Conservation (phyloP, 2,329 filamentous ascomycete species). For the Aureobasidium namibiae region DNA sequence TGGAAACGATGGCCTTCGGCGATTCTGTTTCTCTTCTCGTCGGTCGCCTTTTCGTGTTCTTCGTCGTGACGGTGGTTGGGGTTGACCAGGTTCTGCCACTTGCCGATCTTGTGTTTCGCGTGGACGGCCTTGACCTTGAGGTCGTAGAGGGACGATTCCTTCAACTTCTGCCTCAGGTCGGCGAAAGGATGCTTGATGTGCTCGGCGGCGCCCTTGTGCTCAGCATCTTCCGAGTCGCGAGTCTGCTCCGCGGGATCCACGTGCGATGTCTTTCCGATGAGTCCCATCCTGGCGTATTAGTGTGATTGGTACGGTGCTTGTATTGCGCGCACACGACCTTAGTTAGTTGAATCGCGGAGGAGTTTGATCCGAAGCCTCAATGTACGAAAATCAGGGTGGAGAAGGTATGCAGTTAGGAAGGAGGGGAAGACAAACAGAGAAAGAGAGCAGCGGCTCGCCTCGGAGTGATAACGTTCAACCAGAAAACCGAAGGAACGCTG, state of each 20-base stretch:
- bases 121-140: constrained; percentile 48
- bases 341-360: neutral
- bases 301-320: neutral
- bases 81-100: constrained; percentile 65
- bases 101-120: constrained; percentile 55
- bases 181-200: constrained; percentile 20
- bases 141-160: constrained; percentile 39
- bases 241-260: neutral
- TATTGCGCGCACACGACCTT: neutral
- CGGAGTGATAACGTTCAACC: neutral
- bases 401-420: neutral
- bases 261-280: constrained; percentile 11
- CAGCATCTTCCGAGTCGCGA: neutral
- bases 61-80: constrained; percentile 88
- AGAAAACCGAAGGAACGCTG: neutral
- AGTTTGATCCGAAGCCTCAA: neutral
- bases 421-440: neutral
- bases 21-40: constrained; percentile 67
- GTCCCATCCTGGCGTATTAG: constrained; percentile 5
- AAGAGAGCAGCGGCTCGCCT: neutral
- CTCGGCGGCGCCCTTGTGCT: constrained; percentile 11
- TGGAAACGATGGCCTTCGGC: constrained; percentile 70
- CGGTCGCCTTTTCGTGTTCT: constrained; percentile 75
- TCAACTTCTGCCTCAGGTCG: constrained; percentile 35
- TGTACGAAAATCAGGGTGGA: neutral